Percentiles rank a stretch among this genome's conserved stretches.
Evolutionary conservation across 2,329 filamentous ascomycete genomes (phyloP).

Genomic region (Claviceps digitariae): DNA sequence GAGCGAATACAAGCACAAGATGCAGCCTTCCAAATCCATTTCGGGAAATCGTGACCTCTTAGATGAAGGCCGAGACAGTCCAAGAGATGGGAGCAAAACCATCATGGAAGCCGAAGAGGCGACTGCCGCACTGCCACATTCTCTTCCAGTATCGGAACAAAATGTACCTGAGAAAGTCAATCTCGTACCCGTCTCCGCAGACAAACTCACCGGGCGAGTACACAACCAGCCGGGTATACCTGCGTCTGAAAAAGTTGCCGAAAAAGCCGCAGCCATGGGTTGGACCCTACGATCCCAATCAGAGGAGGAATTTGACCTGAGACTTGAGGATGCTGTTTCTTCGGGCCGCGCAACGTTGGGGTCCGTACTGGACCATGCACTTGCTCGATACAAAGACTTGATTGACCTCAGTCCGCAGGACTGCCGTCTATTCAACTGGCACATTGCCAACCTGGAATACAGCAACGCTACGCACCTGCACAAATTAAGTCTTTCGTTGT

Average conservation of each 20-base stretch:
- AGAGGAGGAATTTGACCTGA: constrained; percentile 50
- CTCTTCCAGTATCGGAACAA: constrained; percentile 38
- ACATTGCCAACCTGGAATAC: constrained; percentile 95
- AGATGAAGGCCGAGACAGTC: constrained; percentile 67
- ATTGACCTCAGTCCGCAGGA: constrained; percentile 77
- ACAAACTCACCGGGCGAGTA: constrained; percentile 57
- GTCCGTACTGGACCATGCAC: constrained; percentile 82
- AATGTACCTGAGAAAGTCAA: constrained; percentile 39
- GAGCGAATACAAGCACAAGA: constrained; percentile 77
- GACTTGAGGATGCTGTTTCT: constrained; percentile 53
- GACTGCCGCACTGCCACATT: constrained; percentile 44
- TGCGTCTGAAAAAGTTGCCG: constrained; percentile 57
- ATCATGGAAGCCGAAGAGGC: constrained; percentile 61
- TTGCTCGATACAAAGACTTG: constrained; percentile 72
- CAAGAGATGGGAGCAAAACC: constrained; percentile 53
- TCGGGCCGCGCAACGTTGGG: constrained; percentile 63
- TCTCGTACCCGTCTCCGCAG: constrained; percentile 49
- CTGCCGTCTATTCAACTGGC: constrained; percentile 89
- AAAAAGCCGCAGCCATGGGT: constrained; percentile 67
- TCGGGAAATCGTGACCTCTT: constrained; percentile 75
- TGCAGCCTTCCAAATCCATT: constrained; percentile 53
- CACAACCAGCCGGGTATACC: constrained; percentile 58
- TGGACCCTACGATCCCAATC: constrained; percentile 61
- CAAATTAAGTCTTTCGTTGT: constrained; percentile 74
- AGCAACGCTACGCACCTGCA: constrained; percentile 86